phyloP scores from a whole-genome alignment of 1,284 basidiomycete species.

The Anthracocystis setariae region DNA sequence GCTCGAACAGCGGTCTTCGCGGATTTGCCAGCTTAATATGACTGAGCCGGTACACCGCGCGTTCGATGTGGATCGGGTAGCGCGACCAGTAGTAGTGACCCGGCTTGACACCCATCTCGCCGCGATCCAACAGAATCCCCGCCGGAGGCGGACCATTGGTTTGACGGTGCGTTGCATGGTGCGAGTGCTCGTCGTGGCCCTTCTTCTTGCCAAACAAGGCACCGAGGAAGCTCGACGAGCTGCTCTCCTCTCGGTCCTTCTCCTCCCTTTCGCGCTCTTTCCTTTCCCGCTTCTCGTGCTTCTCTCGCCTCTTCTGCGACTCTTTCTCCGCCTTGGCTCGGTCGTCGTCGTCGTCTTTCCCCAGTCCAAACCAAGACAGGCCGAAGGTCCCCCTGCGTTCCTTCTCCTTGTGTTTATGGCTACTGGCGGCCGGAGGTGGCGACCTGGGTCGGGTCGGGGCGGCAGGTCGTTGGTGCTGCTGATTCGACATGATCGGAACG shows the following conservation, averaged over 20 bases:
- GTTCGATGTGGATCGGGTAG: conserved; percentile 97
- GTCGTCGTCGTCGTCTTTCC: conserved; percentile 62
- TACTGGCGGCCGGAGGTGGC: conserved; percentile 10
- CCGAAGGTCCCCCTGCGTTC: conserved; percentile 62
- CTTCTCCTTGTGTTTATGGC: conserved; percentile 50
- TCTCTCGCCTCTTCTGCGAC: conserved; percentile 48
- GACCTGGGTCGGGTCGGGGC: conserved; percentile 2
- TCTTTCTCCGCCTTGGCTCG: conserved; percentile 45
- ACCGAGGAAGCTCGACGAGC: conserved; percentile 60
- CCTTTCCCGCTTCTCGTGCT: conserved; percentile 50
- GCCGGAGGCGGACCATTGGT: conserved; percentile 52
- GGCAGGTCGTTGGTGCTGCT: conserved; percentile 4
- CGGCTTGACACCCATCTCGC: conserved; percentile 26
- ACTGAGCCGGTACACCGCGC: conserved; percentile 93
- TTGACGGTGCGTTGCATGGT: conserved; percentile 13
- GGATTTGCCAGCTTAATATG: conserved; percentile 99
- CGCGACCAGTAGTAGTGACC: conserved; percentile 74
- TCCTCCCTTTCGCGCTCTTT: conserved; percentile 51
- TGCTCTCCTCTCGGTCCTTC: conserved; percentile 52
- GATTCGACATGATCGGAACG: conserved; percentile 19
- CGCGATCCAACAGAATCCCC: conserved; percentile 53
- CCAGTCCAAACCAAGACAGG: conserved; percentile 63
- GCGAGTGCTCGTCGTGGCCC: conserved; percentile 36
- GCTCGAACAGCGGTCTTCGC: conserved; percentile 92
- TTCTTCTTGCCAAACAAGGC: conserved; percentile 63